Evolutionary conservation across 2,329 filamentous ascomycete genomes (phyloP), one percentile per base, ranked within the genome.

Genomic region (Diatrype stigma): DNA sequence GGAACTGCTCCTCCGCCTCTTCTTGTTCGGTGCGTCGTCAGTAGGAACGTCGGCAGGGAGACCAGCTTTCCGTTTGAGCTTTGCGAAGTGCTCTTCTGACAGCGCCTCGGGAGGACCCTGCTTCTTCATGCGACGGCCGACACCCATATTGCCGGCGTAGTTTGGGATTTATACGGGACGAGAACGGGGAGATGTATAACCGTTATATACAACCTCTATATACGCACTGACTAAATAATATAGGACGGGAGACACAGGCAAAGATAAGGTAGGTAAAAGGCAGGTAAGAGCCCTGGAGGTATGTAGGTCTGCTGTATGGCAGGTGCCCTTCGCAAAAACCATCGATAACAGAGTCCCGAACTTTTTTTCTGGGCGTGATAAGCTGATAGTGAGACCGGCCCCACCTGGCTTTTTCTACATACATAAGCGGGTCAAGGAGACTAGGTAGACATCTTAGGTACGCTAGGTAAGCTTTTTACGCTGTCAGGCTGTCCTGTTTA

Each of bases 51-150:
- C 76, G 58, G 84, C 85, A 38, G 84, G 83, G 61, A 89, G 77
- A 55, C 81, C 84, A 53, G 84, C 84, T 77, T 97, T 97, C 68
- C 92, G 84, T 81, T 97, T 96, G 55, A 86, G 70, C 66, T 86
- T 90, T 47, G 85, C 85, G 63, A 87, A 85, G 64, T 88, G 83
- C 58, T 84, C 82, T 67, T 96, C 90, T 58, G 94, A 90, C 59
- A 96, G 80, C 58, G 87, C 80, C 64, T 87, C 82, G 49, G 94
- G 94, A 58, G 87, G 79, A 50, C 91, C 93, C 81, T 97, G 94
- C 75, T 96, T 96, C 71, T 92, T 89, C 86, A 96, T 95, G 64
- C 92, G 90, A 69, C 91, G 88, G 70, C 91, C 89, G 56, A 85
- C 82, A 77, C 90, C 92, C 92, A 96, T 96, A 65, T 69, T 84